Percentiles rank a stretch among this genome's conserved stretches.
Conservation (phyloP, 164 flowering plant species). For the Kalanchoe fedtschenkoi region DNA sequence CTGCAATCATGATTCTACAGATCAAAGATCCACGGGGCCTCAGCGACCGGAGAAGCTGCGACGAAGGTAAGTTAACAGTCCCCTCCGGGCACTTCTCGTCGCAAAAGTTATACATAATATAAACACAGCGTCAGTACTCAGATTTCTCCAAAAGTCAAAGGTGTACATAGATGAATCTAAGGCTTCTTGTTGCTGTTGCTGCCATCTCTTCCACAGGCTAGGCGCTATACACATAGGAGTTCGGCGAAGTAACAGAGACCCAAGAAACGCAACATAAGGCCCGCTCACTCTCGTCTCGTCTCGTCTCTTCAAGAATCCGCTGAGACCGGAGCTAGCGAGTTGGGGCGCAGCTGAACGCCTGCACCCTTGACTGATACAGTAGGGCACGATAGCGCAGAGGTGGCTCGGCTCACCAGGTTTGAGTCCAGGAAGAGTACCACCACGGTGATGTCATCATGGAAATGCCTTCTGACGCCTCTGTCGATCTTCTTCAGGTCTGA, state of each 20-base stretch:
- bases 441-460: conserved; percentile 2
- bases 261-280: background rate
- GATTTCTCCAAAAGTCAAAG: background rate
- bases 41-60: too few species aligned
- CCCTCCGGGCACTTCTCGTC: background rate
- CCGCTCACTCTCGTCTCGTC: too few species aligned
- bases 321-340: background rate
- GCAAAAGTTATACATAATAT: background rate
- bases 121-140: background rate
- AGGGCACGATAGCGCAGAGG: background rate
- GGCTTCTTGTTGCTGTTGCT: background rate
- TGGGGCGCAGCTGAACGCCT: background rate
- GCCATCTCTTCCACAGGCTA: background rate
- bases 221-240: background rate
- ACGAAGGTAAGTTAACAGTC: too few species aligned
- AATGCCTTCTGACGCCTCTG: conserved; percentile 2
- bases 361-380: background rate
- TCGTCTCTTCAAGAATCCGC: background rate
- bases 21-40: too few species aligned
- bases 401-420: conserved; percentile 4
- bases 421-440: background rate
- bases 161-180: background rate
- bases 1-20: too few species aligned
- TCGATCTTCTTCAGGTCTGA: conserved; percentile 2
- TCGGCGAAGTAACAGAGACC: background rate